These are phyloP conservation scores for Aechmea fasciata DNA, from an alignment of 176 grass and related monocot species.

Conservation along the genomic window DNA sequence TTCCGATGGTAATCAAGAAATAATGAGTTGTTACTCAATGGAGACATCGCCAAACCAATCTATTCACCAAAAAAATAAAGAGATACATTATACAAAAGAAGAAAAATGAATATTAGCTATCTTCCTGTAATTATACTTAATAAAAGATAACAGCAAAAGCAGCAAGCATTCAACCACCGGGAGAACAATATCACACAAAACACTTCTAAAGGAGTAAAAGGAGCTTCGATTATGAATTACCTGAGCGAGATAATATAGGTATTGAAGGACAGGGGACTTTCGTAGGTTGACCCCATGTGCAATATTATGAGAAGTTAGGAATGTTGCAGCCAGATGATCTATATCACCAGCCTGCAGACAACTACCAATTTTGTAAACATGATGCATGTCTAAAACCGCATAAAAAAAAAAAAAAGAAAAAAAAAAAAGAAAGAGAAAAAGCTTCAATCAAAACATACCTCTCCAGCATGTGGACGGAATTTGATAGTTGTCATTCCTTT, in stretches of 20 bases:
- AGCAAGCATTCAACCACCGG: neutral
- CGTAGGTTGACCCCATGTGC: slow-evolving; percentile 85
- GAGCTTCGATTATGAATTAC: slow-evolving; percentile 28
- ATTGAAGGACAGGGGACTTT: slow-evolving; percentile 90
- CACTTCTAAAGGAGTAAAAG: slow-evolving; percentile 11
- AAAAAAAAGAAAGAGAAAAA: neutral
- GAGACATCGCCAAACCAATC: slow-evolving; percentile 99
- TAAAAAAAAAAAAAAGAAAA: no score
- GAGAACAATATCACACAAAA: neutral
- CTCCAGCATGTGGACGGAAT: slow-evolving; percentile 87
- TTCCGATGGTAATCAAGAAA: slow-evolving; percentile 95
- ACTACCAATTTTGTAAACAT: slow-evolving; percentile 17
- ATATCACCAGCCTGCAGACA: slow-evolving; percentile 82
- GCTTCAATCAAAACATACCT: slow-evolving; percentile 39
- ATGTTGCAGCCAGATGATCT: slow-evolving; percentile 84
- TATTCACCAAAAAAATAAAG: slow-evolving; percentile 27
- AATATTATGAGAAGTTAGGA: slow-evolving; percentile 77
- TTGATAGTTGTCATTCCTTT: slow-evolving; percentile 92
- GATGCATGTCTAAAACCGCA: neutral
- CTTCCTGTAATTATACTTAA: neutral
- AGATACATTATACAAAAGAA: neutral
- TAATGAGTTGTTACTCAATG: slow-evolving; percentile 88
- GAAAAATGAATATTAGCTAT: neutral
- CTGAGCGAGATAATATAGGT: slow-evolving; percentile 93
- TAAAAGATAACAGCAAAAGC: neutral